phyloP scores from a whole-genome alignment of 75 land plant genomes.

The Picea sitchensis region DNA sequence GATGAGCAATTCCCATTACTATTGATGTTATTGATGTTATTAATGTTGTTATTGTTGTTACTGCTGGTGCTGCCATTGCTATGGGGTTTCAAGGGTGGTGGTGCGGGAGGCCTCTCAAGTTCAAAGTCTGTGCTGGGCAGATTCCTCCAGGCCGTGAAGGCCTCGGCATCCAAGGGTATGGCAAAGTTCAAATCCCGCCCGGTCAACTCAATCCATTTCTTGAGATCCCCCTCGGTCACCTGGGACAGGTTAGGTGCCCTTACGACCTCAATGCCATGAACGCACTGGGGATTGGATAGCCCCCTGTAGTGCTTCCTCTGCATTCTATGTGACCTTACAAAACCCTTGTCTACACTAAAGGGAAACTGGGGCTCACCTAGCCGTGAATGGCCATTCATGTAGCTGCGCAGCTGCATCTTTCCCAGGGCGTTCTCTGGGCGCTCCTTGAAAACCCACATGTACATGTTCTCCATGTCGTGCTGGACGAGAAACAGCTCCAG shows the following conservation, averaged over 20 bases:
- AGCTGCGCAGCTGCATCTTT: constrained; percentile 95
- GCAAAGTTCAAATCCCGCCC: constrained; percentile 80
- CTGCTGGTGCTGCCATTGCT: background rate
- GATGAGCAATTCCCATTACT: background rate
- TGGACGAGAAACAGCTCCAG: constrained; percentile 83
- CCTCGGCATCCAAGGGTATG: constrained; percentile 77
- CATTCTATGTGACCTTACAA: constrained; percentile 87
- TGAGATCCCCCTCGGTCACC: constrained; percentile 60
- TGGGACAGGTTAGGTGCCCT: constrained; percentile 51
- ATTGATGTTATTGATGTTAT: constrained; percentile 13
- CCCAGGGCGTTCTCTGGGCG: constrained; percentile 85
- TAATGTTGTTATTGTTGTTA: background rate
- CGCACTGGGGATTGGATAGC: constrained; percentile 87
- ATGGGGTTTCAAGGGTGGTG: constrained; percentile 4
- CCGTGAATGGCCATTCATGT: constrained; percentile 91
- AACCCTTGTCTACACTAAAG: constrained; percentile 83
- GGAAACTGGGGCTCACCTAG: constrained; percentile 88
- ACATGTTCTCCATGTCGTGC: constrained; percentile 99
- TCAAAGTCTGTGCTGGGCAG: constrained; percentile 78
- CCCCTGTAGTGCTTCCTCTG: constrained; percentile 93
- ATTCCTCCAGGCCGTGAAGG: constrained; percentile 74
- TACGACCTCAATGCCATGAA: constrained; percentile 87
- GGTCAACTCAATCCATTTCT: constrained; percentile 82
- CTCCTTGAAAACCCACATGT: constrained; percentile 98
- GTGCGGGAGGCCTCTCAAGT: constrained; percentile 57